phyloP scores from a whole-genome alignment of 176 grass and related monocot genomes.

The Oryza nivara region DNA sequence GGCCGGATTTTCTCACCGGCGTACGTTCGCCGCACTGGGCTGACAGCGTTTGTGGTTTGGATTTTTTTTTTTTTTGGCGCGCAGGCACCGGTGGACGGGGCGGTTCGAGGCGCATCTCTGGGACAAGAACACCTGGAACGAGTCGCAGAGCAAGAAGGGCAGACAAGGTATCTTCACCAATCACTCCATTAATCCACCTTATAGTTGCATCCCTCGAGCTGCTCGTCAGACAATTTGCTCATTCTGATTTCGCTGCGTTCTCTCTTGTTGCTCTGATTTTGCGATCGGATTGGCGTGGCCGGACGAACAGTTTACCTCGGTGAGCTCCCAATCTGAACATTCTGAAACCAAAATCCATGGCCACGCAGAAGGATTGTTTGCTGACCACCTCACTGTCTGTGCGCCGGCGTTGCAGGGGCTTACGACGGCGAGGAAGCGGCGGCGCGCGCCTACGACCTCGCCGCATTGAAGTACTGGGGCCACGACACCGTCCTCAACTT shows the following conservation, averaged over 20 bases:
- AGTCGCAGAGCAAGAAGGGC: slow-evolving; percentile 74
- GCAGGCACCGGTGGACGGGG: slow-evolving; percentile 88
- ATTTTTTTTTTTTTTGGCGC: not conserved
- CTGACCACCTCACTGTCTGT: not conserved
- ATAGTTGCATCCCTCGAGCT: not conserved
- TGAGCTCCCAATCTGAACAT: slow-evolving; percentile 38
- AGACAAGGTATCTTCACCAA: slow-evolving; percentile 60
- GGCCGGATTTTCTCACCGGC: not conserved
- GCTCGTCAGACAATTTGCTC: not conserved
- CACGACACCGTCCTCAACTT: slow-evolving; percentile 78
- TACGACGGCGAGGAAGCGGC: slow-evolving; percentile 85
- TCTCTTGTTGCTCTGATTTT: not conserved
- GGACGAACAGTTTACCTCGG: slow-evolving; percentile 71
- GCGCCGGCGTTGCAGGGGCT: slow-evolving; percentile 48
- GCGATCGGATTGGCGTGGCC: not conserved
- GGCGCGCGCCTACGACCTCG: slow-evolving; percentile 80
- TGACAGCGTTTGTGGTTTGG: not conserved
- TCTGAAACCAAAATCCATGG: not conserved
- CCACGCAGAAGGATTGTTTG: not conserved
- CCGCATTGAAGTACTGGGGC: slow-evolving; percentile 93
- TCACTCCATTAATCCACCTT: not conserved
- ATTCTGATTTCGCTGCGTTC: not conserved
- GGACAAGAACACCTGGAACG: slow-evolving; percentile 78
- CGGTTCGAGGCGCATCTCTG: slow-evolving; percentile 91
- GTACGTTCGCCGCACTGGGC: not conserved